Base-by-base conservation (phyloP, 768 basidiomycete genomes). In the Agaricus bisporus region DNA sequence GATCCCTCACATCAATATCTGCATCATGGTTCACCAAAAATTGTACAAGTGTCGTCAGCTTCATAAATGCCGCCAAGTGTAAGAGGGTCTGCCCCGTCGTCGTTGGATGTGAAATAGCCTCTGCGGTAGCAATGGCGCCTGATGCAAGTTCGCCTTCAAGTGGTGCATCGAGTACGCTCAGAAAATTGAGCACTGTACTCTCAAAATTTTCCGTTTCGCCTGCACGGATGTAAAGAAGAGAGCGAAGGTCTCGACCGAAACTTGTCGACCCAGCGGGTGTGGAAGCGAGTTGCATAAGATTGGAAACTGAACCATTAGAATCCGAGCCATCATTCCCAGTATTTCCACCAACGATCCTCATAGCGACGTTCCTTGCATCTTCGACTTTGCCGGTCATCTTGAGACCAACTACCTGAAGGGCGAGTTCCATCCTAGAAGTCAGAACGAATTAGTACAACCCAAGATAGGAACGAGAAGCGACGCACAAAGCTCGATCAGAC, bases 371-470 rank as follows among this genome's bases (percentile, higher is more conserved):
- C 68, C 90, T 87, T 2, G 94, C 93, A 50, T 94, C 91, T 61
- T 95, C 92, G 26, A 95, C 85, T 63, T 93, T 89, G 45, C 94
- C 94, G 0, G 93, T 95, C 91, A 97, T 95, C 73, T 95, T 94
- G 58, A 97, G 73, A 0, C 95, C 95, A 15, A 98, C 93, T 12
- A 95, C 92, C 64, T 95, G 93, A 3, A 98, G 75, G 48, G 94
- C 94, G 50, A 97, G 81, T 66, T 95, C 95, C 91, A 98, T 95
- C 59, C 91, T 95, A 25, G 61, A 57, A 55, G 28, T 36, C 17
- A 54, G 26, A 15, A 38, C 35, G 28, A 47, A 44, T 59, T 38
- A 63, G 58, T 50, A 51, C 17, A 20, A 43, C 51, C 51, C 38
- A 22, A 22, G 57, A 37, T 42, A 44, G 20, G 18, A 49, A 49